Percentiles rank a stretch among this genome's conserved stretches.
Conservation (phyloP, 2,329 filamentous ascomycete species). For the Aspergillus sclerotialis region DNA sequence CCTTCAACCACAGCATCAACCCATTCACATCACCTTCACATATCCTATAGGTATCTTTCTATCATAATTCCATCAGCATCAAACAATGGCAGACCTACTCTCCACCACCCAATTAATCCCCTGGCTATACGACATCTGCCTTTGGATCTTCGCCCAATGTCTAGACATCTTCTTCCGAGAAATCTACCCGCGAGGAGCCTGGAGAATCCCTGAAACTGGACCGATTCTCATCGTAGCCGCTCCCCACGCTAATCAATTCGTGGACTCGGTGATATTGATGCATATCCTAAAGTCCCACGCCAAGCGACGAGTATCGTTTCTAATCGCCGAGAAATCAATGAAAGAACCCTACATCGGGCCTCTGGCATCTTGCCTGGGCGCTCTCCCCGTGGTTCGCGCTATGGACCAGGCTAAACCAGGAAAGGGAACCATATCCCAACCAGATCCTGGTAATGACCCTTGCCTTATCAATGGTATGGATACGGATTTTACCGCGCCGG, state of each 20-base stretch:
- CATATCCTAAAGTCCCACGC: conserved; percentile 80
- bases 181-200: conserved; percentile 83
- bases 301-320: conserved; percentile 75
- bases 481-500: conserved; percentile 66
- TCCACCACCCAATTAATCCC: conserved; percentile 28
- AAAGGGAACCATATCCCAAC: conserved; percentile 72
- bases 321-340: conserved; percentile 91
- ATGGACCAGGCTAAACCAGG: conserved; percentile 77
- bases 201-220: conserved; percentile 79
- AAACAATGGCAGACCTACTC: too few relatives aligned
- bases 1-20: too few relatives aligned
- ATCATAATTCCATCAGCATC: too few relatives aligned
- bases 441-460: conserved; percentile 74
- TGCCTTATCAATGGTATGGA: conserved; percentile 68
- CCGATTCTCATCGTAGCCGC: conserved; percentile 91
- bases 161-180: conserved; percentile 95
- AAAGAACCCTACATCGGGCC: conserved; percentile 78
- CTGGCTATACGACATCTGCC: conserved; percentile 41
- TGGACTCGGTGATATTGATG: conserved; percentile 87
- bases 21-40: too few relatives aligned
- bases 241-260: conserved; percentile 94
- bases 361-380: conserved; percentile 72
- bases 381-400: conserved; percentile 80
- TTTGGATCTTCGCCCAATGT: conserved; percentile 51
- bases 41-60: too few relatives aligned